Conservation (phyloP, 2,329 filamentous ascomycete genomes). For the Fusarium odoratissimum region DNA sequence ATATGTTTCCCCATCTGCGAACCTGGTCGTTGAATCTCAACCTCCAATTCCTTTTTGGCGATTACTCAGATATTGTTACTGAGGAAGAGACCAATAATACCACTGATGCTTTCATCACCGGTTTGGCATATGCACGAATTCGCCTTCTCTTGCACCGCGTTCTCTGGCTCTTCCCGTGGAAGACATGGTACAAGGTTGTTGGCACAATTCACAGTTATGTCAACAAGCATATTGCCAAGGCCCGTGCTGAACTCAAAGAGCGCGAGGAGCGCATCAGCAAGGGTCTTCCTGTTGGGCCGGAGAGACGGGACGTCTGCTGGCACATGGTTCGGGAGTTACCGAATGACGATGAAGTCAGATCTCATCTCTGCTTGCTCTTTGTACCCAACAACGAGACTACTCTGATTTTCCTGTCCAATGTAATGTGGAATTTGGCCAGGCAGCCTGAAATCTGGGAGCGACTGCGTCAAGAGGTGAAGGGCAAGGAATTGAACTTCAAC, state of each 20-base stretch:
- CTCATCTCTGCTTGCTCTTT: constrained; percentile 9
- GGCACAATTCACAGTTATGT: constrained; percentile 7
- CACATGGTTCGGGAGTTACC: constrained; percentile 5
- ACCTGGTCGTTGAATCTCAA: neutral
- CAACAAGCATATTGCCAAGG: constrained; percentile 8
- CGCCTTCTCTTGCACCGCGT: neutral
- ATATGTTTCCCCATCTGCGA: neutral
- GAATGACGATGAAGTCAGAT: constrained; percentile 4
- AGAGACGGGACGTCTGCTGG: constrained; percentile 7
- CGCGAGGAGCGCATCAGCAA: neutral
- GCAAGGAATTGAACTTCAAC: neutral
- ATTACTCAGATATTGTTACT: neutral
- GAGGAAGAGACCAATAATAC: neutral
- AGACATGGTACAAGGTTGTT: constrained; percentile 7
- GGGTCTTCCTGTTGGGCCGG: constrained; percentile 2
- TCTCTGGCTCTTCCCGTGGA: constrained; percentile 11
- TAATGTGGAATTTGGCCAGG: neutral
- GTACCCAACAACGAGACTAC: constrained; percentile 6
- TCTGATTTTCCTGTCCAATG: neutral
- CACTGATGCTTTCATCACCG: neutral
- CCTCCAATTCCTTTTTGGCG: neutral
- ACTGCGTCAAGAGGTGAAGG: neutral
- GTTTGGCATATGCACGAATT: neutral
- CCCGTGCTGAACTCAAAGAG: constrained; percentile 9
- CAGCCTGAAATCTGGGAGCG: constrained; percentile 10